These are phyloP conservation scores for Gleditsia sinensis DNA, from an alignment of 306 rosid species.

Conservation along the genomic window DNA sequence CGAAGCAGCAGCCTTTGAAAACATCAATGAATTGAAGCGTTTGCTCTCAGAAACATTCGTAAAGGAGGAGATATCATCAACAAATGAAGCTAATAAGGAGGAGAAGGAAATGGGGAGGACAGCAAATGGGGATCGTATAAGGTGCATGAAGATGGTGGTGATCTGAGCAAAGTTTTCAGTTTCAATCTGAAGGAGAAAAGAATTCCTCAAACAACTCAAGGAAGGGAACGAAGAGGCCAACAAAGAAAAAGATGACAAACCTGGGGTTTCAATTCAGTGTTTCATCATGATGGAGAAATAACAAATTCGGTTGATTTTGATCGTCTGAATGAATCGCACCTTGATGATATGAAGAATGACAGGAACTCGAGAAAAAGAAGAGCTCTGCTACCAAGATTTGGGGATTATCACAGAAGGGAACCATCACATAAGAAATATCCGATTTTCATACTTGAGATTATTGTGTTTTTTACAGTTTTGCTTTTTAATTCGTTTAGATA, in stretches of 20 bases:
- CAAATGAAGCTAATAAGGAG: slow-evolving; percentile 32
- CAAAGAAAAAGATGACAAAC: slow-evolving; percentile 35
- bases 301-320: slow-evolving; percentile 34
- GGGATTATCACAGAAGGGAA: background rate
- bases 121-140: slow-evolving; percentile 24
- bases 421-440: too few species aligned
- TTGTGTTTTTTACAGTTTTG: too few species aligned
- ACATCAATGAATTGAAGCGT: slow-evolving; percentile 50
- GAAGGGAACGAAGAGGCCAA: slow-evolving; percentile 22
- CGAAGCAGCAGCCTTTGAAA: slow-evolving; percentile 50
- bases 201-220: slow-evolving; percentile 26
- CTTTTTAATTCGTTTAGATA: background rate
- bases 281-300: slow-evolving; percentile 34
- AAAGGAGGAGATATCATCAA: slow-evolving; percentile 25
- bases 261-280: slow-evolving; percentile 36
- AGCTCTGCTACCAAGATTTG: slow-evolving; percentile 53
- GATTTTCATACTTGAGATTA: too few species aligned
- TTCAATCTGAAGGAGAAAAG: background rate
- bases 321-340: too few species aligned
- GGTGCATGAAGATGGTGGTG: slow-evolving; percentile 18
- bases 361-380: slow-evolving; percentile 53
- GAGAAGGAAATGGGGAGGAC: slow-evolving; percentile 15
- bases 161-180: slow-evolving; percentile 28
- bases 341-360: slow-evolving; percentile 40
- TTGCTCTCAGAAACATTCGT: slow-evolving; percentile 37